Evolutionary conservation across 2,329 filamentous ascomycete species (phyloP), one percentile per base, ranked within the genome.

Genomic region (Bipolaris gigantea): DNA sequence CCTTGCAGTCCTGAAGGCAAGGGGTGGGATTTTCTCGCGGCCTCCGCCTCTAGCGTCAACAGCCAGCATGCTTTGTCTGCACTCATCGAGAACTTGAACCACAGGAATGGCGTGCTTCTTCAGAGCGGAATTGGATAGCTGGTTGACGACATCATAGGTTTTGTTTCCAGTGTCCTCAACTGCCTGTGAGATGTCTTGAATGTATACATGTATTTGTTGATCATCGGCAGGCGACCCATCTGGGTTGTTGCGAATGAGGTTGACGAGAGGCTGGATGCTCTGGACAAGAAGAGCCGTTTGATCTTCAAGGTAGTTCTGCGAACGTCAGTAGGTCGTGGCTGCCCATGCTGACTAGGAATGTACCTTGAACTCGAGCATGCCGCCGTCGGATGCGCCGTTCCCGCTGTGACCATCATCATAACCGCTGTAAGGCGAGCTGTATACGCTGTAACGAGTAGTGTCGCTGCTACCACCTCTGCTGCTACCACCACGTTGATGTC

Each of bases 1-100:
- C 55, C 89, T 82, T 6, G 89, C 90, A 69, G 93, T 88, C 74
- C 91, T 89, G 74, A 95, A 95, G n/a, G 90, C 90, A 62, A 94
- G 86, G 2, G 90, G 90, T 10, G 90, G 90, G 46, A 96, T 77
- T 25, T 84, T 81, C 3, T 80, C 82, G 23, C 88, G 81, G 8
- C 83, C 81, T 23, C 86, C 87, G 33, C 83, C 83, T 33, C 66
- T 84, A 77, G 52, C 83, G 82, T 53, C 87, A 82, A 66, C 59
- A n/a, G 86, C 83, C 18, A 88, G 75, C 53, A 95, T 80, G 39
- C 85, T 83, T 57, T 85, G 80, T 53, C 86, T 82, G 73, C 86
- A 89, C 34, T 83, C 77, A 23, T 83, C 80, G 7, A 95, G 72
- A 2, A 83, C 81, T 27, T 78, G 74, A 5, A 85, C 73, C 48